phyloP scores from a whole-genome alignment of 2,329 filamentous ascomycete species.

The Penicillium brasilianum region DNA sequence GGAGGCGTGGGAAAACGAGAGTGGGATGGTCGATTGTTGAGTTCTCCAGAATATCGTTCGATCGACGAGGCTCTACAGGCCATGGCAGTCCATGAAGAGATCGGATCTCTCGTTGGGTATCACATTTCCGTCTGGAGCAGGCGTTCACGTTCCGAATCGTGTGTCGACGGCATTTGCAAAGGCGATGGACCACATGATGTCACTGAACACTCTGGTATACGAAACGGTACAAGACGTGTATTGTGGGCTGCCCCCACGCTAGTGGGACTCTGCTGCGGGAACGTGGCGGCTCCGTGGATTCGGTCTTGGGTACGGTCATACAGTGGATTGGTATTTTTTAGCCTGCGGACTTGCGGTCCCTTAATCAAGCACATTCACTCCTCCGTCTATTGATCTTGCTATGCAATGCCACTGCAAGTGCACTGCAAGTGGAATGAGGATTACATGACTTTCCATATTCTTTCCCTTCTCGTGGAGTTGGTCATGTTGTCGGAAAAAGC shows the following conservation, averaged over 20 bases:
- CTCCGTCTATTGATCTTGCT: neutral
- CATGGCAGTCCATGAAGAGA: neutral
- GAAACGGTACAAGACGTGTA: constrained; percentile 2
- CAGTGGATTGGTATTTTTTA: neutral
- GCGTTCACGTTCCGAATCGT: neutral
- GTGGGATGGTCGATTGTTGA: constrained; percentile 10
- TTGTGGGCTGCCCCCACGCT: constrained; percentile 32
- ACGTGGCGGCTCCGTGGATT: neutral
- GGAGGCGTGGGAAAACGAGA: constrained; percentile 12
- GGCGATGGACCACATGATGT: constrained; percentile 18
- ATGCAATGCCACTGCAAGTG: neutral
- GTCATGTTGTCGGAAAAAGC: neutral
- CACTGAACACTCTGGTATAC: neutral
- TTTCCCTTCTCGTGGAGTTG: neutral
- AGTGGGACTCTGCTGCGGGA: constrained; percentile 13
- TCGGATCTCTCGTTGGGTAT: neutral
- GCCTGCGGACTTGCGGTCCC: too few relatives aligned
- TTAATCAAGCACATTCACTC: neutral
- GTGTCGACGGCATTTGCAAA: neutral
- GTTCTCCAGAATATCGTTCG: constrained; percentile 29
- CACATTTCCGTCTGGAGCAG: neutral
- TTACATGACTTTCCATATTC: neutral
- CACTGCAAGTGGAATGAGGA: neutral
- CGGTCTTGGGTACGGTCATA: neutral
- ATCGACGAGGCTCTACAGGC: constrained; percentile 30